A percentile compares a stretch with the other conserved stretches of the same genome.
These are phyloP conservation scores for Pleurotus giganteus DNA, from an alignment of 768 basidiomycete genomes.

Conservation along the genomic window DNA sequence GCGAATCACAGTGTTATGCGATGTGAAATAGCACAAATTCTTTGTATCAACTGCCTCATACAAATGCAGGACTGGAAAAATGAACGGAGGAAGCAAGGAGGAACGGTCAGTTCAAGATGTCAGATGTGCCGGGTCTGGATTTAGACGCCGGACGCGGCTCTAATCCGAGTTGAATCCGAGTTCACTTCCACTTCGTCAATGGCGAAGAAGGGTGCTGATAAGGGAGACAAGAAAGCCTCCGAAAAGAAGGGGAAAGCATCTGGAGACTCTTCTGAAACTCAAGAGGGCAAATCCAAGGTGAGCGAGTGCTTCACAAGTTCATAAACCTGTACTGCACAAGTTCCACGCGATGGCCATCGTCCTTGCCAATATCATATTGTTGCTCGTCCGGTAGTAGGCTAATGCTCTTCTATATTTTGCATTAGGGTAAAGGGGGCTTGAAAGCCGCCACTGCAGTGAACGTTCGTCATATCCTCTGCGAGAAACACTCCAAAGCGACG, in stretches of 20 bases:
- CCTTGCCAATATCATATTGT: no score
- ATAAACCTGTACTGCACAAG: no score
- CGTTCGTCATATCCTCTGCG: conserved; percentile 85
- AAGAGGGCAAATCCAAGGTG: conserved; percentile 43
- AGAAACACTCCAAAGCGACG: conserved; percentile 78
- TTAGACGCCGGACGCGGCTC: no score
- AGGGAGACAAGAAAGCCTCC: conserved; percentile 29
- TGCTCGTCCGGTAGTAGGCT: no score
- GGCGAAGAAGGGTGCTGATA: conserved; percentile 35
- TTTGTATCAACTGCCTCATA: no score
- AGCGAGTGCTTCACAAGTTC: neutral
- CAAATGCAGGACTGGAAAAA: no score
- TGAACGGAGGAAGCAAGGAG: no score
- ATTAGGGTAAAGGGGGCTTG: conserved; percentile 51
- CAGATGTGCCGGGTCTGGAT: no score
- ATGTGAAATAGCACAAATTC: no score
- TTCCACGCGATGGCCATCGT: no score
- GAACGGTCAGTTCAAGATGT: no score
- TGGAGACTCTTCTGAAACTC: conserved; percentile 31
- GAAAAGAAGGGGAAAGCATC: conserved; percentile 45
- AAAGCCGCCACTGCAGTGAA: conserved; percentile 82
- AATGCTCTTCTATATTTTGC: neutral
- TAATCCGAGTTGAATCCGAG: neutral
- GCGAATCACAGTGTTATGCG: no score
- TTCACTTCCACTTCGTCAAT: conserved; percentile 18